Percentiles rank a stretch among this genome's conserved stretches.
These are phyloP conservation scores for Vitis vinifera DNA, from an alignment of 164 flowering plant genomes.

Conservation along the genomic window DNA sequence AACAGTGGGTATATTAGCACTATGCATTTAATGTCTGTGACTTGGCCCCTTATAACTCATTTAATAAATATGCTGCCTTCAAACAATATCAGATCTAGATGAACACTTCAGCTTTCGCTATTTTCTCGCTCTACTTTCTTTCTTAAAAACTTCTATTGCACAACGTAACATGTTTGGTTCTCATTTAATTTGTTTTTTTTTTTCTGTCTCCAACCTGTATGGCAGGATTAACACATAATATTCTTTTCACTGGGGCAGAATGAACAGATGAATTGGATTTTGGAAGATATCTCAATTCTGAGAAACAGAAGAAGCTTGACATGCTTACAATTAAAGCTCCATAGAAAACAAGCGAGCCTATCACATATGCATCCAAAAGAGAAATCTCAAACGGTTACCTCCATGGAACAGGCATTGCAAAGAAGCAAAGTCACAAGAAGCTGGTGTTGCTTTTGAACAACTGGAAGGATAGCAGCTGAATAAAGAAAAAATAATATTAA, in stretches of 20 bases:
- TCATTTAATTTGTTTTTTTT: too few species aligned
- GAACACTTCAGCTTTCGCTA: too few species aligned
- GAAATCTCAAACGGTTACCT: constrained; percentile 45
- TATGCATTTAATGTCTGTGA: too few species aligned
- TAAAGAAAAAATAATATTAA: constrained; percentile 7
- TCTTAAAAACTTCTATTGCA: too few species aligned
- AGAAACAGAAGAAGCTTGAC: background rate
- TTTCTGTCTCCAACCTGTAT: too few species aligned
- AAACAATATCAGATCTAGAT: too few species aligned
- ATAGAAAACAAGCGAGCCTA: background rate
- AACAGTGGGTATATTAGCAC: background rate
- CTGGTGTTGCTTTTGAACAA: constrained; percentile 94
- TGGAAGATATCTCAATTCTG: background rate
- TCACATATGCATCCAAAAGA: background rate
- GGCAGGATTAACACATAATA: too few species aligned
- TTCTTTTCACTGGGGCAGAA: too few species aligned
- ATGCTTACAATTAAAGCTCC: background rate
- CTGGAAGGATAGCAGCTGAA: constrained; percentile 89
- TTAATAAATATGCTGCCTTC: too few species aligned
- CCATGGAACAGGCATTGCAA: constrained; percentile 96
- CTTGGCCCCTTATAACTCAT: too few species aligned
- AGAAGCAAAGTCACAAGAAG: constrained; percentile 93
- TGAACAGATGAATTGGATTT: background rate
- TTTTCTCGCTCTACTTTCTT: too few species aligned
- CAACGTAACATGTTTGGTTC: too few species aligned